Base-by-base conservation (phyloP, 2,329 filamentous ascomycete genomes). In the Truncatella angustata region DNA sequence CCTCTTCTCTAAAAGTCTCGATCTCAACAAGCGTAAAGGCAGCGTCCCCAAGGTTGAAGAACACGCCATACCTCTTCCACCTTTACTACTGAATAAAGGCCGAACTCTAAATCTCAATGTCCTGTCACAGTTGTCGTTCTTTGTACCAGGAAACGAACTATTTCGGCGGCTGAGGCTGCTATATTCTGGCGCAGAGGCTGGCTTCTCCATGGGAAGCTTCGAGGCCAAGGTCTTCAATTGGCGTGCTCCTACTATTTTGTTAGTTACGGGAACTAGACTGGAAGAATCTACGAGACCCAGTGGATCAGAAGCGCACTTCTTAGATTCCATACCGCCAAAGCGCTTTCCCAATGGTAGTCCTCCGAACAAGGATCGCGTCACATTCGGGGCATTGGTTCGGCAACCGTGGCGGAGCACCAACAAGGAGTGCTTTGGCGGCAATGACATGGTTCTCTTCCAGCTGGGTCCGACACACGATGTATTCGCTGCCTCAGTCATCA, bases 131-230 rank as follows among this genome's bases (percentile, higher is more conserved):
- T 71, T 91, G 3, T 90, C 88, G 0, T 86, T 90, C 62, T 90
- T 91, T 63, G 75, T 91, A 24, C 81, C 82, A 2, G 82, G 84
- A 5, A 74, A 74, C 4, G 77, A 79, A 2, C 74, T 91, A 4
- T 91, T 90, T 64, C 75, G 82, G 10, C 76, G 82, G 3, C 73
- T 91, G 2, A 80, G 86, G 1, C 76, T 84, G 2, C 73, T 91
- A 0, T 91, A 91, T 63, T 86, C 84, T 1, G 88, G 87, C 4
- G 84, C 80, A 43, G 80, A 83, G 23, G 82, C 86, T 11, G 88
- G 88, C 4, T 91, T 90, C 68, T 89, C 86, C 18, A 87, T 91
- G 82, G 86, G 87, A 20, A 86, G 84, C 51, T 90, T 91, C 56
- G 85, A 90, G 63, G 80, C 84, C 18, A 86, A 85, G 59, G 84